phyloP scores from a whole-genome alignment of 1,139 yeast species.

The Ashbya aceris region DNA sequence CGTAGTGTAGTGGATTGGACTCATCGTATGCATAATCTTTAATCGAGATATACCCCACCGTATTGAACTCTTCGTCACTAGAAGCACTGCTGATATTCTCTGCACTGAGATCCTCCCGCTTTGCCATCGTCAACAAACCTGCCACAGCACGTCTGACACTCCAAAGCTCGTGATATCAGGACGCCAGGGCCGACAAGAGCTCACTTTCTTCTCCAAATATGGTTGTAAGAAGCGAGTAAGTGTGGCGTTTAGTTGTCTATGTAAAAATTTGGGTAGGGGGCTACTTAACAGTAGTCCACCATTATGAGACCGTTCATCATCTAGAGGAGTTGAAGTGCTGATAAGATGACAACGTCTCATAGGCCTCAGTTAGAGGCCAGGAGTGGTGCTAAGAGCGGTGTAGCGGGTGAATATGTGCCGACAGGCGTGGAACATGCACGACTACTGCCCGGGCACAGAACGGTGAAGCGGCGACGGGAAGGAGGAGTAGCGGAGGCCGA shows the following conservation, averaged over 20 bases:
- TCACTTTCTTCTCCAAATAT: too few species aligned
- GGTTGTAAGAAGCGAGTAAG: too few species aligned
- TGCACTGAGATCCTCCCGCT: not conserved
- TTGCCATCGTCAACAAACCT: not conserved
- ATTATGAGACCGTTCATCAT: too few species aligned
- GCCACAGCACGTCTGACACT: too few species aligned
- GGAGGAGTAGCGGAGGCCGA: constrained; percentile 8
- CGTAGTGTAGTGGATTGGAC: constrained; percentile 58
- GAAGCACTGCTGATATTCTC: not conserved
- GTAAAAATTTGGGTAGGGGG: too few species aligned
- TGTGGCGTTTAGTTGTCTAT: too few species aligned
- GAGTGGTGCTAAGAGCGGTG: constrained; percentile 47
- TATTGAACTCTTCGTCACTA: constrained; percentile 5
- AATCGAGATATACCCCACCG: constrained; percentile 36
- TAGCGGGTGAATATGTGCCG: constrained; percentile 34
- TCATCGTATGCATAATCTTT: constrained; percentile 73
- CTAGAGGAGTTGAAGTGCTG: not conserved
- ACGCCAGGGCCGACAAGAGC: too few species aligned
- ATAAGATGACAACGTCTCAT: constrained; percentile 74
- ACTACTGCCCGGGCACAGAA: constrained; percentile 59
- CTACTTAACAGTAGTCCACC: too few species aligned
- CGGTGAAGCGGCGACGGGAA: constrained; percentile 47
- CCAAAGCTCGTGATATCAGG: too few species aligned
- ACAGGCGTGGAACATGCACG: constrained; percentile 55
- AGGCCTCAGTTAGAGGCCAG: constrained; percentile 87